Conservation (phyloP, 169 alveolate genomes). For the Babesia gibsoni region DNA sequence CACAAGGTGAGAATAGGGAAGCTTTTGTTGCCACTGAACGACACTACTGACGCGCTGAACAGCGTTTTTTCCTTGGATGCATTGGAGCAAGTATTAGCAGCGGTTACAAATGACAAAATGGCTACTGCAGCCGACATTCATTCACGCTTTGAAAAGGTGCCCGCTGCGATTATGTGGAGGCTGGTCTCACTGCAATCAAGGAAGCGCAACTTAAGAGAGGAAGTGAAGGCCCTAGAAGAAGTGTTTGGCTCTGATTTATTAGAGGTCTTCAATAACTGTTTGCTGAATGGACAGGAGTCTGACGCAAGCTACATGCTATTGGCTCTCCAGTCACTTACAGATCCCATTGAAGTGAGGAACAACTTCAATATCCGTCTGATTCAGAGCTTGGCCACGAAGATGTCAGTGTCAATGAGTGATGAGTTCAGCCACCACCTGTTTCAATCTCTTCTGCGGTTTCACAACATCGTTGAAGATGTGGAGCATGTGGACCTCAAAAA, state of each 20-base stretch:
- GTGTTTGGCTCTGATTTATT: background rate
- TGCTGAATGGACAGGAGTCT: conserved; percentile 1
- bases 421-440: background rate
- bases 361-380: conserved; percentile 12
- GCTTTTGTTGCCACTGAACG: conserved; percentile 7
- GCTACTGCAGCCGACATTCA: background rate
- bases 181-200: conserved; percentile 37
- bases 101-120: background rate
- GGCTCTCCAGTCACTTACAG: conserved; percentile 45
- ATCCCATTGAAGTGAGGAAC: conserved; percentile 39
- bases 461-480: conserved; percentile 4
- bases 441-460: conserved; percentile 6
- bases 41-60: background rate
- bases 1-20: conserved; percentile 20
- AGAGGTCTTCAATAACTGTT: conserved; percentile 5
- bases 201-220: conserved; percentile 17
- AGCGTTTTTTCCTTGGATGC: conserved; percentile 2
- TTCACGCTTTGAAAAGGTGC: background rate
- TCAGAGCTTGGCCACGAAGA: background rate
- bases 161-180: conserved; percentile 8
- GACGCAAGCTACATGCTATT: conserved; percentile 51
- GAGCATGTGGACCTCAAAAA: conserved; percentile 1
- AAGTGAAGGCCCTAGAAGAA: conserved; percentile 6
- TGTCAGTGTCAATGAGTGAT: background rate
- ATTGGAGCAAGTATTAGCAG: background rate